Evolutionary conservation across 306 rosid genomes (phyloP).

Genomic region (Cucumis melo): DNA sequence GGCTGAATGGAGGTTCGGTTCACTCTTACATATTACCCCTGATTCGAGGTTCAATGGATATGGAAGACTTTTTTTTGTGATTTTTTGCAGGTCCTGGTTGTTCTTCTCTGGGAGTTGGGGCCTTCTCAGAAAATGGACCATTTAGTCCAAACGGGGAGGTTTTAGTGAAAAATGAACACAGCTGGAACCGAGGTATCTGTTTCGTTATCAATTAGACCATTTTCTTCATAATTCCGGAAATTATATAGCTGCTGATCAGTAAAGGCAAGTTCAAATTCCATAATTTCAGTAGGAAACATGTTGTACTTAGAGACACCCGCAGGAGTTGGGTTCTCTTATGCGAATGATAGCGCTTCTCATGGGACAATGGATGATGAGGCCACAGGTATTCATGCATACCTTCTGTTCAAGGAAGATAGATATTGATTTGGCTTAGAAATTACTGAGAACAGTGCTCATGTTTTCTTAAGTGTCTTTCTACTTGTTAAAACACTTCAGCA

Average conservation of each 20-base stretch:
- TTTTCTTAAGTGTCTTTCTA: neutral
- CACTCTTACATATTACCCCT: neutral
- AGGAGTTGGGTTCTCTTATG: slow-evolving; percentile 46
- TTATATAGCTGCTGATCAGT: neutral
- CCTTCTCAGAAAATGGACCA: slow-evolving; percentile 42
- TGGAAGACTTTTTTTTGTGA: no score
- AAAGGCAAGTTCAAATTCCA: neutral
- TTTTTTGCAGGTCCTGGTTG: slow-evolving; percentile 37
- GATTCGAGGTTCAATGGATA: neutral
- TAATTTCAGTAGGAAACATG: slow-evolving; percentile 39
- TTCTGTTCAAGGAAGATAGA: neutral
- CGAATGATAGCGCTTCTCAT: slow-evolving; percentile 21
- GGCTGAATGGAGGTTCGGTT: slow-evolving; percentile 45
- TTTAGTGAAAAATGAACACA: slow-evolving; percentile 23
- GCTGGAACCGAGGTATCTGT: slow-evolving; percentile 36
- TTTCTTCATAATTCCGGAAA: neutral
- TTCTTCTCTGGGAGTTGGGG: slow-evolving; percentile 48
- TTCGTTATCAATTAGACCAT: neutral
- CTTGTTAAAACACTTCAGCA: slow-evolving; percentile 14
- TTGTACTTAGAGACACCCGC: slow-evolving; percentile 39
- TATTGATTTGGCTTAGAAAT: neutral
- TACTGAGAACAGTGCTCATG: neutral
- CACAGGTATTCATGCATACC: slow-evolving; percentile 17
- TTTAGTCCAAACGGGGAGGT: slow-evolving; percentile 37
- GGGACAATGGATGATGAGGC: slow-evolving; percentile 28